A percentile compares a stretch with the other conserved stretches of the same genome.
Evolutionary conservation across 1,284 basidiomycete species (phyloP).

Genomic region (Pyrrhoderma lamaoense): DNA sequence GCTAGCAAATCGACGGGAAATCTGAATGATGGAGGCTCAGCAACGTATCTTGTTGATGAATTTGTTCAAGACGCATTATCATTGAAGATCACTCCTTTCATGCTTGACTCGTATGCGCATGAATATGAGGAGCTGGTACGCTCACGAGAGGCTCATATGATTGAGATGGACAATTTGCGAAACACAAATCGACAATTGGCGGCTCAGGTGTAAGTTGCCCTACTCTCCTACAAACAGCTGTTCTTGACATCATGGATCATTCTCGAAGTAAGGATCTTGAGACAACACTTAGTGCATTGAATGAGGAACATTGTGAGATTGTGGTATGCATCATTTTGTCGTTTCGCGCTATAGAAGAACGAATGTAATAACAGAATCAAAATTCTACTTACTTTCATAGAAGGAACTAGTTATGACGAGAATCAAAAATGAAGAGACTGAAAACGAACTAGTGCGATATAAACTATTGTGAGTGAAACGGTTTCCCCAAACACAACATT

Average conservation of each 20-base stretch:
- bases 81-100: conserved; percentile 82
- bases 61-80: conserved; percentile 83
- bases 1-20: conserved; percentile 7
- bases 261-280: conserved; percentile 69
- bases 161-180: conserved; percentile 75
- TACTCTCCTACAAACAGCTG: too few relatives aligned
- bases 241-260: conserved; percentile 9
- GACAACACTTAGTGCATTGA: conserved; percentile 68
- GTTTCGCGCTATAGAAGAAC: background rate
- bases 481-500: background rate
- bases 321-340: conserved; percentile 40
- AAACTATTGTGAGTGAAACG: conserved; percentile 67
- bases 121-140: conserved; percentile 75
- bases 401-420: conserved; percentile 86
- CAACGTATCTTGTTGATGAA: conserved; percentile 61
- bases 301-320: conserved; percentile 70
- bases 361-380: background rate
- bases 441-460: conserved; percentile 85
- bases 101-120: conserved; percentile 81
- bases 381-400: conserved; percentile 33
- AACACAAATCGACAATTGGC: conserved; percentile 73
- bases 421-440: conserved; percentile 83
- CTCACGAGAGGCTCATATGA: conserved; percentile 68
- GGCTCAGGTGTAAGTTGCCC: conserved; percentile 76
- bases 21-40: conserved; percentile 10